phyloP scores from a whole-genome alignment of 108 stramenopile genomes.

The Nitzschia palea region DNA sequence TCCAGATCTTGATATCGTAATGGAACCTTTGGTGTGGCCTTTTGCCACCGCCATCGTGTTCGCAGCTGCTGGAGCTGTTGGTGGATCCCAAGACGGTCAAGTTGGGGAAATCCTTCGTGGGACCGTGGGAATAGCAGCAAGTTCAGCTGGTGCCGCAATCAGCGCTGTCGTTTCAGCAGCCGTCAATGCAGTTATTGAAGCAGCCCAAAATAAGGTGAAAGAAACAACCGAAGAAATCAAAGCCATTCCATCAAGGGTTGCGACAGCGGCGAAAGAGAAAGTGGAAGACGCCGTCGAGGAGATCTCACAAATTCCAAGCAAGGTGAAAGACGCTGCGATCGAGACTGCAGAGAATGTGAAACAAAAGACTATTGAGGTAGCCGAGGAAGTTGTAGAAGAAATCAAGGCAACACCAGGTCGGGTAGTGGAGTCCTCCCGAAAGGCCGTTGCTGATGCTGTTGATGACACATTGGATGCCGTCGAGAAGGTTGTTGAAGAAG shows the following conservation, averaged over 20 bases:
- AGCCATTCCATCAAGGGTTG: slow-evolving; percentile 42
- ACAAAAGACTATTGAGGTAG: slow-evolving; percentile 29
- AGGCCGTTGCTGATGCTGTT: slow-evolving; percentile 47
- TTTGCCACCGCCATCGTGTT: slow-evolving; percentile 34
- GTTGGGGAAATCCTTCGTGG: slow-evolving; percentile 42
- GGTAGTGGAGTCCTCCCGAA: slow-evolving; percentile 51
- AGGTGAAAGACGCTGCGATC: slow-evolving; percentile 25
- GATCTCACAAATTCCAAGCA: slow-evolving; percentile 47
- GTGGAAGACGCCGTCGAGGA: slow-evolving; percentile 59
- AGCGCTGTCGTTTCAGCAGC: slow-evolving; percentile 20
- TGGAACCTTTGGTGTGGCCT: slow-evolving; percentile 44
- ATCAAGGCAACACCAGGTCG: slow-evolving; percentile 71
- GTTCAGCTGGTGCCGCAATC: slow-evolving; percentile 14
- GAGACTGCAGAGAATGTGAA: neutral
- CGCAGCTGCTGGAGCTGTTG: slow-evolving; percentile 34
- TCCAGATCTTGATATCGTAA: slow-evolving; percentile 24
- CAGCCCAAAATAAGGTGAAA: slow-evolving; percentile 43
- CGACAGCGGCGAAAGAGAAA: slow-evolving; percentile 44
- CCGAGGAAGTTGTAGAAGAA: slow-evolving; percentile 46
- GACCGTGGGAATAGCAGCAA: slow-evolving; percentile 43
- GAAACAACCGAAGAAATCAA: slow-evolving; percentile 63
- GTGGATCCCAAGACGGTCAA: slow-evolving; percentile 32
- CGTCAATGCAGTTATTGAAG: slow-evolving; percentile 30
- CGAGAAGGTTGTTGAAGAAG: slow-evolving; percentile 60
- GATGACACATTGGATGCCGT: slow-evolving; percentile 58